Evolutionary conservation across 352 stramenopile genomes (phyloP).

Genomic region (Phytophthora sojae): DNA sequence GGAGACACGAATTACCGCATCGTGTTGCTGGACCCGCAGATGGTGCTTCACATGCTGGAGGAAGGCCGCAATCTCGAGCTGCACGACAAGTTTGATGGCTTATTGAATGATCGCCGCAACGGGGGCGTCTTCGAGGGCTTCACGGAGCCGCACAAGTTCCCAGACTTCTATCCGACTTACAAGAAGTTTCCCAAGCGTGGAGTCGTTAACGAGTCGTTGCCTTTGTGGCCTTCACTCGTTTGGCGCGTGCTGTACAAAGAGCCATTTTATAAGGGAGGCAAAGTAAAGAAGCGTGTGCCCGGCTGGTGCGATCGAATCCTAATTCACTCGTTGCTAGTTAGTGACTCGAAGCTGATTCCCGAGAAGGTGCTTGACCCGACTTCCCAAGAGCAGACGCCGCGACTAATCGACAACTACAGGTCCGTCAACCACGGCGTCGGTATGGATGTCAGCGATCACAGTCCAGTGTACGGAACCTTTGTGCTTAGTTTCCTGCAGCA

Average conservation of each 20-base stretch:
- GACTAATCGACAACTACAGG: slow-evolving; percentile 78
- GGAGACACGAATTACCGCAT: slow-evolving; percentile 91
- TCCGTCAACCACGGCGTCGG: slow-evolving; percentile 83
- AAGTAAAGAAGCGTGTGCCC: slow-evolving; percentile 90
- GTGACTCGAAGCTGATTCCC: slow-evolving; percentile 80
- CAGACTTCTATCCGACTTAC: slow-evolving; percentile 91
- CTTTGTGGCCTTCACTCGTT: slow-evolving; percentile 76
- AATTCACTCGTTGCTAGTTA: slow-evolving; percentile 81
- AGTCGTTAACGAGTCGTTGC: slow-evolving; percentile 63
- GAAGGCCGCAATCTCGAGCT: slow-evolving; percentile 78
- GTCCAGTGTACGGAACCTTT: slow-evolving; percentile 80
- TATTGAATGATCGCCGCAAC: slow-evolving; percentile 81
- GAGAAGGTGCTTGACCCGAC: slow-evolving; percentile 80
- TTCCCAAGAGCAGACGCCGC: slow-evolving; percentile 37
- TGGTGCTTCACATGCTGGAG: slow-evolving; percentile 84
- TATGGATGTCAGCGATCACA: slow-evolving; percentile 89
- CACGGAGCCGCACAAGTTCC: slow-evolving; percentile 83
- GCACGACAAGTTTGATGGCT: slow-evolving; percentile 86
- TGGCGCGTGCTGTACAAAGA: slow-evolving; percentile 90
- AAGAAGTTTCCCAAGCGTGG: slow-evolving; percentile 87
- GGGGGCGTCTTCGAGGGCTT: slow-evolving; percentile 85
- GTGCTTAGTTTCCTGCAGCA: slow-evolving; percentile 73
- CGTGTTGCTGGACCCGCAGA: slow-evolving; percentile 73
- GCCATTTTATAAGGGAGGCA: slow-evolving; percentile 90
- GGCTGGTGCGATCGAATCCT: slow-evolving; percentile 90